Base-by-base conservation (phyloP, 441 rosid genomes). In the Heliophila coronopifolia region DNA sequence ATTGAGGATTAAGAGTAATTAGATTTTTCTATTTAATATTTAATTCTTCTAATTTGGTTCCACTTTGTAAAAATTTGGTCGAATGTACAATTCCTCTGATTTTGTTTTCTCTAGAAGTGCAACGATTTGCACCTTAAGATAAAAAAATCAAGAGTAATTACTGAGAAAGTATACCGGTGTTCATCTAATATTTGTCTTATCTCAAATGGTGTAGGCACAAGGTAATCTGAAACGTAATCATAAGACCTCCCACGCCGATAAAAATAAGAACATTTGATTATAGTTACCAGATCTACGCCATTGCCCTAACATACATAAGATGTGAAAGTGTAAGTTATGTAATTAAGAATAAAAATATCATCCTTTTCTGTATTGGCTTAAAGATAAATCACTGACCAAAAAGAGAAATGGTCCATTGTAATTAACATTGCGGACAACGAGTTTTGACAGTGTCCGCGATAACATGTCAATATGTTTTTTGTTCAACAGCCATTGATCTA, bases 291-390 rank as follows among this genome's bases (percentile, higher is more conserved):
- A 75, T 81, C 78, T 26, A 76, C 14, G 8, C 45, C 72, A 7
- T 78, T 78, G 52, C 81, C 90, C 93, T 86, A 71, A 64, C 34
- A 48, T 20, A n/a, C n/a, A n/a, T n/a, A n/a, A n/a, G n/a, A n/a
- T n/a, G n/a, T n/a, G n/a, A n/a, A n/a, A n/a, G n/a, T n/a, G n/a
- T n/a, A n/a, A n/a, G n/a, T n/a, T n/a, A n/a, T n/a, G n/a, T n/a
- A n/a, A n/a, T n/a, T n/a, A n/a, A n/a, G n/a, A n/a, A n/a, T n/a
- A n/a, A n/a, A n/a, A n/a, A n/a, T n/a, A n/a, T n/a, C n/a, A n/a
- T n/a, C n/a, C n/a, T n/a, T n/a, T n/a, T n/a, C n/a, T n/a, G n/a
- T n/a, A n/a, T n/a, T n/a, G n/a, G n/a, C n/a, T n/a, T n/a, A n/a
- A n/a, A n/a, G n/a, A n/a, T n/a, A n/a, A n/a, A n/a, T n/a, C n/a